Evolutionary conservation across 257 asterid genomes (phyloP).

Genomic region (Petunia secreta): DNA sequence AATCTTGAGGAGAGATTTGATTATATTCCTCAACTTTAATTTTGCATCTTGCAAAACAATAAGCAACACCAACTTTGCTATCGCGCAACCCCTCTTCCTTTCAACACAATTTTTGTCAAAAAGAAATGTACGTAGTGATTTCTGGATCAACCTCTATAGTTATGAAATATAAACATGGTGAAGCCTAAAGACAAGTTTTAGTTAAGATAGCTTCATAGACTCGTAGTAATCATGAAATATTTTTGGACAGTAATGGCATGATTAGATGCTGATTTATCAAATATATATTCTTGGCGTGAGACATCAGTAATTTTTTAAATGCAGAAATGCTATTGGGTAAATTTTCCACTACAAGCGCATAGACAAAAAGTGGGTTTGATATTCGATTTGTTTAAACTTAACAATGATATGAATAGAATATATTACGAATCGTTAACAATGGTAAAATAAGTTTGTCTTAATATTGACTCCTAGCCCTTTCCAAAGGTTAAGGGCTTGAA

Average conservation of each 20-base stretch:
- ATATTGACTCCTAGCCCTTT: slow-evolving; percentile 30
- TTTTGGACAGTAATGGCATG: slow-evolving; percentile 24
- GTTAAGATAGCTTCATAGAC: neutral
- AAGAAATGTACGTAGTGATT: neutral
- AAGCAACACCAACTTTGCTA: slow-evolving; percentile 38
- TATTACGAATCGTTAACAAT: slow-evolving; percentile 12
- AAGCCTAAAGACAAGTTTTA: no score
- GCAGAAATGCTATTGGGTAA: slow-evolving; percentile 5
- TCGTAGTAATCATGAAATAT: neutral
- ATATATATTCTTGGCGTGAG: slow-evolving; percentile 20
- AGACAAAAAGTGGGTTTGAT: slow-evolving; percentile 20
- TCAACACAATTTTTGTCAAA: neutral
- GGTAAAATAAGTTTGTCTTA: neutral
- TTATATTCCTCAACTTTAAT: slow-evolving; percentile 33
- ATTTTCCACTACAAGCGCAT: slow-evolving; percentile 25
- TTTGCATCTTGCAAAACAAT: slow-evolving; percentile 51
- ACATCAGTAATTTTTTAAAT: neutral
- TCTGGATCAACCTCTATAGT: no score
- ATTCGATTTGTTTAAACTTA: slow-evolving; percentile 27
- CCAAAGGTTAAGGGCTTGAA: slow-evolving; percentile 30
- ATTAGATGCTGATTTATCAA: slow-evolving; percentile 25
- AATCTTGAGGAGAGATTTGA: slow-evolving; percentile 42
- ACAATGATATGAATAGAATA: neutral
- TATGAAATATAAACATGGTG: no score
- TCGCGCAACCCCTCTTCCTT: neutral